Evolutionary conservation across 306 rosid species (phyloP), one percentile per base, ranked within the genome.

Genomic region (Hippophae rhamnoides): DNA sequence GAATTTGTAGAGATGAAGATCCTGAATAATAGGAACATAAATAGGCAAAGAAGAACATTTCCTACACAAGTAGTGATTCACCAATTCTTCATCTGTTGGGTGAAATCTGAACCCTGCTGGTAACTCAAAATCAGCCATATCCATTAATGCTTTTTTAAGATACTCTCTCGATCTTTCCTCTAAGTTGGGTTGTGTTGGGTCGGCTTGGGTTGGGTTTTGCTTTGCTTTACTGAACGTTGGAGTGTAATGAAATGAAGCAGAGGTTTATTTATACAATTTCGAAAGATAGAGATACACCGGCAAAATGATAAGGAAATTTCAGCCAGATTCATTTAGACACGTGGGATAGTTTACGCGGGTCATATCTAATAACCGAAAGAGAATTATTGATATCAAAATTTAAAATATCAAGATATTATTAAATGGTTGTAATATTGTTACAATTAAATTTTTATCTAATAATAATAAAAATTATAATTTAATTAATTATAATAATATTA

Each of bases 71-170:
- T 92, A 92, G 48, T 88, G 88, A 57, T 62, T 89, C 41, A 92
- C 96, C 13, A 92, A 42, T 52, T 88, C 99, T 45, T 88, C 99
- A 14, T 92, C 99, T 2, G 99, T 88, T 2, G 99, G 99, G 68
- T 87, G 99, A 63, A 92, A 92, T 73, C 96, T 82, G 81, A 92
- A 92, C 1, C 99, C 96, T 0, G 96, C 93, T 0, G 99, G 96
- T 9, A 88, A 77, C 23, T 72, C 82, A 40, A 90, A 10, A 58
- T 70, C 78, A 18, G 23, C 1, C 23, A 18, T 18, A 18, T 18
- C 23, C 23, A 18, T 18, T 18, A 18, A 18, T 18, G 23, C 23
- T 18, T 18, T 18, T 44, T 41, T 9, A 14, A 12, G 52, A 63
- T 44, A 49, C 41, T 1, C 14, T 6, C 26, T 8, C 43, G 13